Base-by-base conservation (phyloP, 768 basidiomycete species). In the Tremella mesenterica region DNA sequence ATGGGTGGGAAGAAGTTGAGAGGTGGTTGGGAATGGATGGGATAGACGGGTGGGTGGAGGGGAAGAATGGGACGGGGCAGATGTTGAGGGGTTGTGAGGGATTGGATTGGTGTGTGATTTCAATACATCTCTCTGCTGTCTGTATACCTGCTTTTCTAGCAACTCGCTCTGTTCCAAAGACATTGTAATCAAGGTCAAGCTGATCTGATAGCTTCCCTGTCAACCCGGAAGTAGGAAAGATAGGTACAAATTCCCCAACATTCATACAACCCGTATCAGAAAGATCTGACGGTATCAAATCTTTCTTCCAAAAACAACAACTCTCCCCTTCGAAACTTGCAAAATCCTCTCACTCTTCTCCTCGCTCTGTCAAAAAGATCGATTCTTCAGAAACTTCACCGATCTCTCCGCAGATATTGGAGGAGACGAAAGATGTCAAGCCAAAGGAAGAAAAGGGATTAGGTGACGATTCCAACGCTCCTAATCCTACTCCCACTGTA, bases 141-240 rank as follows among this genome's bases (percentile, higher is more conserved):
- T n/a, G n/a, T n/a, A n/a, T n/a, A n/a, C n/a, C n/a, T 10, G 13
- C 30, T 21, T 48, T 13, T 48, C 46, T 48, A 13, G 29, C 14
- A 10, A 8, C 27, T 31, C 23, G 20, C 23, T 10, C 28, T 16
- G 10, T 12, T 16, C 12, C 23, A 12, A 7, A 14, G 21, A 31
- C n/a, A 20, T 25, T 30, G 48, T 45, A 7, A 31, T 27, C 34
- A 21, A 46, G 13, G 18, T 30, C 29, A 5, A 23, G 38, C 38
- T 41, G 38, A 41, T 16, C 4, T 8, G 21, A 10, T 57, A 92
- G 90, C 65, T 95, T 92, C 67, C 81, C 81, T 53, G 92, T 95
- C 0, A 88, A 88, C 0, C 81, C 81, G 59, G 92, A 95, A 76
- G 83, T 95, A 0, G 92, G 91, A 0, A 92, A 85, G 73, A 85